Evolutionary conservation across 1,139 yeast species (phyloP), one percentile per base, ranked within the genome.

Genomic region (Komagataea norvegica): DNA sequence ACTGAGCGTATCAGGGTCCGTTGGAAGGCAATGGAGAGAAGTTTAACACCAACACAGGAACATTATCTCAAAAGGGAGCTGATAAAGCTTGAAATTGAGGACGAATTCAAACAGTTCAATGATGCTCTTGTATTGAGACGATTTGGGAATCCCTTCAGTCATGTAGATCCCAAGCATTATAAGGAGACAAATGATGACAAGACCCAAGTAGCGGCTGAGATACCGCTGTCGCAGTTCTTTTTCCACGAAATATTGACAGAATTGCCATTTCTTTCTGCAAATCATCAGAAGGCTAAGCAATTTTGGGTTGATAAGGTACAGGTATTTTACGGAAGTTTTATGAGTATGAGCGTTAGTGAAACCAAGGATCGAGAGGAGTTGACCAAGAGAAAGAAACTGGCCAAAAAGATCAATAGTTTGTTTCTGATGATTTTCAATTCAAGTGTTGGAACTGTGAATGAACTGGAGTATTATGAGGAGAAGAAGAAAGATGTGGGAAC

Each of bases 1-100:
- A n/a, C n/a, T n/a, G n/a, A n/a, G n/a, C n/a, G n/a, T n/a, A n/a
- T n/a, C n/a, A n/a, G n/a, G n/a, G n/a, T n/a, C n/a, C n/a, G n/a
- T n/a, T n/a, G n/a, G n/a, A n/a, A n/a, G n/a, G n/a, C n/a, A n/a
- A 38, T 36, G 38, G 18, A 34, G 2, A n/a, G n/a, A 18, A 19
- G 8, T 6, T 29, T 75, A 34, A 59, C 68, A n/a, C 72, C 82
- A 3, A 66, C 72, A 0, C 82, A 85, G 55, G 94, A 86, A 59
- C 96, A 89, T 53, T 85, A 84, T 57, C 68, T 89, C 40, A 89
- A 89, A 61, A 77, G 93, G 51, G 88, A 83, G 59, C 67, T 89
- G 25, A 62, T 89, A 24, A 74, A 77, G 46, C 65, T 72, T 13
- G 74, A 84, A 51, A 61, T 88, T 26, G 68, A 70, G 19, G 58